Percentiles rank a stretch among this genome's conserved stretches.
phyloP scores from a whole-genome alignment of 23 red algal genomes.

The Gracilariopsis chorda region DNA sequence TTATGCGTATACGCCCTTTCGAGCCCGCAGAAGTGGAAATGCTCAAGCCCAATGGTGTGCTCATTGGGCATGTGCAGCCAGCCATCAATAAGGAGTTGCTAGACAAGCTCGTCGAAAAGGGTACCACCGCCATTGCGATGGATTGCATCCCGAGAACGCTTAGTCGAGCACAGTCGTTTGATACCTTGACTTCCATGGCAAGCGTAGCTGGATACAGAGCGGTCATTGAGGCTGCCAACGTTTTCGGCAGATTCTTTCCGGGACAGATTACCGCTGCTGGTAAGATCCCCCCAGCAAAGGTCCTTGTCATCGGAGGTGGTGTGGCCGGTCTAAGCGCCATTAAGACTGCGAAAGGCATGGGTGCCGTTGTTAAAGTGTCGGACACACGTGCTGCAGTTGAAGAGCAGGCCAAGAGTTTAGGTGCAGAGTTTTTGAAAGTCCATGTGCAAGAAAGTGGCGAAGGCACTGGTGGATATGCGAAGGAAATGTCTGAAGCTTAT shows the following conservation, averaged over 20 bases:
- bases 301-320: conserved; percentile 70
- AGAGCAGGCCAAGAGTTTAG: conserved; percentile 69
- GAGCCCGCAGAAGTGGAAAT: not conserved
- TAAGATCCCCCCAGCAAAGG: conserved; percentile 60
- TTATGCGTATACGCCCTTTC: conserved; percentile 38
- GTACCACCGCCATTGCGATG: conserved; percentile 56
- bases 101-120: conserved; percentile 16
- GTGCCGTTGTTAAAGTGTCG: conserved; percentile 57
- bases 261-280: conserved; percentile 78
- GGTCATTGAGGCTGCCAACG: conserved; percentile 70
- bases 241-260: conserved; percentile 59
- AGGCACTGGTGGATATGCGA: conserved; percentile 68
- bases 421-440: conserved; percentile 72
- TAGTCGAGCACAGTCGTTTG: conserved; percentile 67
- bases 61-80: conserved; percentile 48
- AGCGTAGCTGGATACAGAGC: conserved; percentile 72
- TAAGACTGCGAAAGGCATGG: conserved; percentile 55
- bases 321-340: conserved; percentile 63
- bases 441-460: conserved; percentile 62
- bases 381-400: conserved; percentile 74
- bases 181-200: conserved; percentile 67
- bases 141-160: conserved; percentile 65
- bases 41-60: conserved; percentile 23
- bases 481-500: conserved; percentile 74
- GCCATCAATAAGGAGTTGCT: conserved; percentile 55